These are phyloP conservation scores for Teunomyces lycoperdinae DNA, from an alignment of 805 yeast genomes.

Conservation along the genomic window DNA sequence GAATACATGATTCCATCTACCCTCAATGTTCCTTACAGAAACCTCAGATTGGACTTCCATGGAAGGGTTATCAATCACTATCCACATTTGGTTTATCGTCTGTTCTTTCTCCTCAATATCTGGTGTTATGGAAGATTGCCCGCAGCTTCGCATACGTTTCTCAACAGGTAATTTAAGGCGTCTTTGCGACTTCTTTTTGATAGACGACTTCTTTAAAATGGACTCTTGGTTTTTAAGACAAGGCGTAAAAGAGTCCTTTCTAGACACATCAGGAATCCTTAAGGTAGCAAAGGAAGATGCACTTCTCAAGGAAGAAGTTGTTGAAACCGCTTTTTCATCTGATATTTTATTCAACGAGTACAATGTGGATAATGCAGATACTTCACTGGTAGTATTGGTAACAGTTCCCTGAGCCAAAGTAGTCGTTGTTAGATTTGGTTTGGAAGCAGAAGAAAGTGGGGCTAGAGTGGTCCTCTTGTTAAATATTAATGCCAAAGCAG, in stretches of 20 bases:
- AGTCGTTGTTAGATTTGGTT: constrained; percentile 28
- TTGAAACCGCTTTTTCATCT: constrained; percentile 15
- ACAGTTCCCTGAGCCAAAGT: constrained; percentile 40
- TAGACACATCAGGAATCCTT: background rate
- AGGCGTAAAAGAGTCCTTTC: background rate
- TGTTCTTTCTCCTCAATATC: constrained; percentile 1
- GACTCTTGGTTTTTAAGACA: background rate
- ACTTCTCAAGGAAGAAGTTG: constrained; percentile 7
- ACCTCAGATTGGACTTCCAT: constrained; percentile 55
- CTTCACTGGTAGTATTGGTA: constrained; percentile 22
- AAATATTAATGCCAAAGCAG: constrained; percentile 28
- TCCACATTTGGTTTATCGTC: constrained; percentile 25
- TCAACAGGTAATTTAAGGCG: background rate
- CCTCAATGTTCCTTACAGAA: constrained; percentile 50
- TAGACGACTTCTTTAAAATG: background rate
- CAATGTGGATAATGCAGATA: constrained; percentile 37
- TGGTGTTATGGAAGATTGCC: background rate
- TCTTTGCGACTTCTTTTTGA: background rate
- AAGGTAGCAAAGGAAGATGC: constrained; percentile 2
- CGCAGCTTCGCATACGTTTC: background rate
- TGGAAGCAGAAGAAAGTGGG: constrained; percentile 15
- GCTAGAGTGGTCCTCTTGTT: constrained; percentile 13
- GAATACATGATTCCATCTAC: constrained; percentile 90
- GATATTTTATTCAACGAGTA: constrained; percentile 33
- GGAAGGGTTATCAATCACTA: constrained; percentile 64